These are phyloP conservation scores for Eimeria acervulina DNA, from an alignment of 169 alveolate genomes.

Conservation along the genomic window DNA sequence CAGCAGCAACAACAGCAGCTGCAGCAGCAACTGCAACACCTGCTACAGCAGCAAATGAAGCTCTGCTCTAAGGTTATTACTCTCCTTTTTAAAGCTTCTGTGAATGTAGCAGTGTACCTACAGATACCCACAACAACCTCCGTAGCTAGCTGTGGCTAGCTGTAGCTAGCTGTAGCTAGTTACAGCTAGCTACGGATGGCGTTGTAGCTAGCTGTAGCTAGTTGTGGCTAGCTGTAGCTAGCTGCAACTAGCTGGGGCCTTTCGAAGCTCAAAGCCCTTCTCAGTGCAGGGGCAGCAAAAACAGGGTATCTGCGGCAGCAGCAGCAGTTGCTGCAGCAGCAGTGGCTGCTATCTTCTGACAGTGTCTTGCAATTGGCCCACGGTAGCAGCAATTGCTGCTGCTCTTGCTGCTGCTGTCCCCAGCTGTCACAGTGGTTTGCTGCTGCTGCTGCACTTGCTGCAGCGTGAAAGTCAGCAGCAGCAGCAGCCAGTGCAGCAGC, in stretches of 20 bases:
- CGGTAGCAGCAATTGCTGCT: too few species aligned
- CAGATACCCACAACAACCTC: too few species aligned
- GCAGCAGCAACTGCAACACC: slow-evolving; percentile 99
- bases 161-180: background rate
- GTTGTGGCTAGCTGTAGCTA: slow-evolving; percentile 89
- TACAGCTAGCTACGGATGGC: too few species aligned
- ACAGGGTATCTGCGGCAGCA: slow-evolving; percentile 99
- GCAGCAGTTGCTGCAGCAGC: slow-evolving; percentile 91
- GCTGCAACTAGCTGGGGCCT: slow-evolving; percentile 94
- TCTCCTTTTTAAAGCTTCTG: too few species aligned
- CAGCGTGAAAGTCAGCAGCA: too few species aligned
- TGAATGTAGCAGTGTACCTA: too few species aligned
- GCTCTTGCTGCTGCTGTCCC: background rate
- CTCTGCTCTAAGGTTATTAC: too few species aligned
- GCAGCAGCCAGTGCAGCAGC: too few species aligned
- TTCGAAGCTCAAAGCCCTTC: slow-evolving; percentile 98
- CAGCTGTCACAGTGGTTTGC: too few species aligned
- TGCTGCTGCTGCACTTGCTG: too few species aligned
- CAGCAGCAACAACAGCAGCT: slow-evolving; percentile 94
- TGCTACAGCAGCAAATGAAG: slow-evolving; percentile 97
- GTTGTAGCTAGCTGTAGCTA: too few species aligned
- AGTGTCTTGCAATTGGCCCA: slow-evolving; percentile 94
- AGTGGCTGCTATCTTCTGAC: slow-evolving; percentile 98
- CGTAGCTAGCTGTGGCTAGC: background rate
- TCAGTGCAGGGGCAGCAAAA: too few species aligned